These are phyloP conservation scores for Fusarium tupiense DNA, from an alignment of 2,329 filamentous ascomycete species.

Conservation along the genomic window DNA sequence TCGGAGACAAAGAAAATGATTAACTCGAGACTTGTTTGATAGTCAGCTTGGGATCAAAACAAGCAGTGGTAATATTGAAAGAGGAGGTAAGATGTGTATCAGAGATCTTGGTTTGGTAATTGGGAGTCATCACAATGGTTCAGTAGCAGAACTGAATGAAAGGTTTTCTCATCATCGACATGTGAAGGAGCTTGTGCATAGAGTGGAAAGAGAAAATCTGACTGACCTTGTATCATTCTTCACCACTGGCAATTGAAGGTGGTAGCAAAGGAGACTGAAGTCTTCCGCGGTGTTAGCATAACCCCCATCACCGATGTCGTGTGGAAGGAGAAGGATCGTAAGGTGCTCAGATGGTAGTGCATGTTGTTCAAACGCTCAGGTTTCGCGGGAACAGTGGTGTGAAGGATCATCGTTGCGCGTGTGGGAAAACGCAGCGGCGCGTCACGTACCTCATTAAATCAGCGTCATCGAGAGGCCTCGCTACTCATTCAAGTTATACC, in stretches of 20 bases:
- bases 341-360: conserved; percentile 77
- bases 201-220: not conserved
- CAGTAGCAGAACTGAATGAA: conserved; percentile 81
- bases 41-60: conserved; percentile 15
- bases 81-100: conserved; percentile 48
- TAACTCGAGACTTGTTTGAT: not conserved
- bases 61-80: not conserved
- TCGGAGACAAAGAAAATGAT: not conserved
- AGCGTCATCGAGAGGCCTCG: not conserved
- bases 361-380: conserved; percentile 74
- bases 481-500: not conserved
- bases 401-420: conserved; percentile 61
- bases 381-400: conserved; percentile 70
- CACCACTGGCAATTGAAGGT: not conserved
- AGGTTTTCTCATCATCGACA: conserved; percentile 71
- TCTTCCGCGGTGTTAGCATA: conserved; percentile 6
- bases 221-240: conserved; percentile 19
- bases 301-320: not conserved
- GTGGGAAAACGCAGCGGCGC: conserved; percentile 11
- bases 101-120: conserved; percentile 73
- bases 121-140: conserved; percentile 70
- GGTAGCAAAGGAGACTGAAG: not conserved
- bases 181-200: not conserved
- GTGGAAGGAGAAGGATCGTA: not conserved
- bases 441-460: conserved; percentile 37